Base-by-base conservation (phyloP, 176 grass and related monocot genomes). In the Avena eriantha region DNA sequence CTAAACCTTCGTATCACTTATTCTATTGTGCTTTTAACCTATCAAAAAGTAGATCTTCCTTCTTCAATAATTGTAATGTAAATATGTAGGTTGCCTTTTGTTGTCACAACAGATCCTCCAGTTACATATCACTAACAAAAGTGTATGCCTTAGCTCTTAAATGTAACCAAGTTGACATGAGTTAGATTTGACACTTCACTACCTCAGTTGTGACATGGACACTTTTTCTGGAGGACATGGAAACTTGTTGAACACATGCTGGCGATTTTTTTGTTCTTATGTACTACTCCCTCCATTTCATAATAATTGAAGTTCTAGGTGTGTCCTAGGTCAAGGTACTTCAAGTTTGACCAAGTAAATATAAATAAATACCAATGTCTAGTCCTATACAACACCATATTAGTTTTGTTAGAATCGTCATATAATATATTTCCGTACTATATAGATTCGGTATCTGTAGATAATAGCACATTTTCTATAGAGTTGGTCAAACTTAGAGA, bases 141-240 rank as follows among this genome's bases (percentile, higher is more conserved):
- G 73, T 10, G 17, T 36, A 75, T 49, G 41, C 16, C 33, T 54
- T 21, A 0, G 4, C 45, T 77, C 33, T 67, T 55, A 73, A 64
- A 80, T 47, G 46, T 11, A 21, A 83, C 36, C 7, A 54, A 73
- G 23, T 76, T 85, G 22, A 45, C 50, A 36, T 18, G 34, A 81
- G 41, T 21, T 75, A 45, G n/a, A 66, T 66, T 47, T 35, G 56
- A 7, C 56, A 35, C 26, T 1, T 19, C 21, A 51, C 34, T 78
- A 22, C 17, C 26, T 65, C 1, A 78, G 13, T 63, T 76, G 22
- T 56, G 63, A 78, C 13, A 78, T 69, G 19, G 10, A 8, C 10
- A 84, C 11, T 9, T 43, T 16, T 74, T 1, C 26, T 26, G n/a
- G 12, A 45, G 69, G 73, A 59, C 9, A 83, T 35, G 9, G 7